Evolutionary conservation across 192 early-diverging fungal genomes (phyloP).

Genomic region (Cladochytrium replicatum): DNA sequence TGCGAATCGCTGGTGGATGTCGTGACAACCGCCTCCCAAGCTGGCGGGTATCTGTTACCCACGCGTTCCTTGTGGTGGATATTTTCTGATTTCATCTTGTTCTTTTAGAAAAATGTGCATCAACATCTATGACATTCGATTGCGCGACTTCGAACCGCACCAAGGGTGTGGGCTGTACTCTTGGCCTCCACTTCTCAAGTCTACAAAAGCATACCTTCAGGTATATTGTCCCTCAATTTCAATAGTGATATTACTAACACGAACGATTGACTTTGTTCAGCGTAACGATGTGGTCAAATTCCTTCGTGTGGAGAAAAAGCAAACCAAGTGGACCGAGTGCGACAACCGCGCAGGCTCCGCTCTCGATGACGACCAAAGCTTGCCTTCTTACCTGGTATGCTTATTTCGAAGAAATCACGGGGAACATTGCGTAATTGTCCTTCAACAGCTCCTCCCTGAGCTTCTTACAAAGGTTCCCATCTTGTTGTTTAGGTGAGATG

Average conservation of each 20-base stretch:
- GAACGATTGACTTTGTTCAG: constrained; percentile 1
- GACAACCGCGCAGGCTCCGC: constrained; percentile 27
- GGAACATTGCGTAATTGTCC: background rate
- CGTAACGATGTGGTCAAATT: constrained; percentile 4
- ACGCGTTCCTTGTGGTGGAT: no score
- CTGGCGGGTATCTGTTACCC: no score
- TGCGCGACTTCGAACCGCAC: constrained; percentile 40
- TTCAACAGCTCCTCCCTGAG: constrained; percentile 53
- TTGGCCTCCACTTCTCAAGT: constrained; percentile 33
- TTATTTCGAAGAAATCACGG: background rate
- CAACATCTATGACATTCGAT: constrained; percentile 63
- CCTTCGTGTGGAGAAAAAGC: no score
- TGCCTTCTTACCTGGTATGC: constrained; percentile 47
- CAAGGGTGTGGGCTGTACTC: constrained; percentile 40
- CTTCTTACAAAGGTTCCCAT: constrained; percentile 46
- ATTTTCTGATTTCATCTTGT: no score
- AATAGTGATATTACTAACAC: background rate
- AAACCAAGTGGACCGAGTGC: constrained; percentile 56
- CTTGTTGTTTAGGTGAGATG: constrained; percentile 50
- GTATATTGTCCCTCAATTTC: no score
- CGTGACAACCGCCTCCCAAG: no score
- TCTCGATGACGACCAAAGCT: constrained; percentile 38
- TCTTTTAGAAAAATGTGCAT: constrained; percentile 46
- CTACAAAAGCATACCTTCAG: constrained; percentile 27
- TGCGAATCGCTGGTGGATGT: constrained; percentile 39